A percentile compares a stretch with the other conserved stretches of the same genome.
phyloP scores from a whole-genome alignment of 2,329 filamentous ascomycete genomes.

The Neoscytalidium dimidiatum region DNA sequence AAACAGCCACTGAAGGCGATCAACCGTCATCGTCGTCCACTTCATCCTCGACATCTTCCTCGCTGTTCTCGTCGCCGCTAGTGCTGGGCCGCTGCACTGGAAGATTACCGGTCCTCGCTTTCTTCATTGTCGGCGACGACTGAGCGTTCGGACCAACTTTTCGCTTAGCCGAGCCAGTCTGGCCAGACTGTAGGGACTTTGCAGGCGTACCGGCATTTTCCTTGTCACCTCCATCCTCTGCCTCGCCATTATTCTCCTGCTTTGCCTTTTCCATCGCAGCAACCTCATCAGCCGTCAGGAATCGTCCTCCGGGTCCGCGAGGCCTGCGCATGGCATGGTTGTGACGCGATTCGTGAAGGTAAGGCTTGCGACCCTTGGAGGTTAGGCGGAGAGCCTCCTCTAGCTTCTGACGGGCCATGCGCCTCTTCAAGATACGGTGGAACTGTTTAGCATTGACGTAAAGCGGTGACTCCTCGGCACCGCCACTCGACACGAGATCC shows the following conservation, averaged over 20 bases:
- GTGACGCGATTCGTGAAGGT: conserved; percentile 94
- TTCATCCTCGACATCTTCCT: conserved; percentile 40
- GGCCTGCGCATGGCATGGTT: conserved; percentile 98
- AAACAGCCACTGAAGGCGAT: neutral
- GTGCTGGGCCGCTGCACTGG: conserved; percentile 42
- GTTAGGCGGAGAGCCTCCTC: conserved; percentile 91
- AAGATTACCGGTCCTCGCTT: conserved; percentile 47
- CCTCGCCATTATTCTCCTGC: conserved; percentile 33
- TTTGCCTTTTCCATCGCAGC: conserved; percentile 73
- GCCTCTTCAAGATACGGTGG: conserved; percentile 91
- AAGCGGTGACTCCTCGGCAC: conserved; percentile 85
- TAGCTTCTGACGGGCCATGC: conserved; percentile 88
- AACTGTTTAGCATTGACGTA: conserved; percentile 99
- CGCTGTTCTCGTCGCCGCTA: conserved; percentile 55
- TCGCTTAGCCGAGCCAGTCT: conserved; percentile 20
- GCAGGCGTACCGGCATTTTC: conserved; percentile 35
- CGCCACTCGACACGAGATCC: conserved; percentile 67
- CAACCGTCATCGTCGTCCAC: conserved; percentile 19
- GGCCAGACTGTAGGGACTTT: conserved; percentile 18
- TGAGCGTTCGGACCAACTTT: conserved; percentile 17
- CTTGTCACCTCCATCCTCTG: conserved; percentile 39
- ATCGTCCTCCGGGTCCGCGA: conserved; percentile 88
- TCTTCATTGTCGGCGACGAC: conserved; percentile 44
- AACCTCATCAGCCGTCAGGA: conserved; percentile 94
- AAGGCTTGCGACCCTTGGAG: conserved; percentile 93